These are phyloP conservation scores for Candida morakotiae DNA, from an alignment of 805 yeast species.

Conservation along the genomic window DNA sequence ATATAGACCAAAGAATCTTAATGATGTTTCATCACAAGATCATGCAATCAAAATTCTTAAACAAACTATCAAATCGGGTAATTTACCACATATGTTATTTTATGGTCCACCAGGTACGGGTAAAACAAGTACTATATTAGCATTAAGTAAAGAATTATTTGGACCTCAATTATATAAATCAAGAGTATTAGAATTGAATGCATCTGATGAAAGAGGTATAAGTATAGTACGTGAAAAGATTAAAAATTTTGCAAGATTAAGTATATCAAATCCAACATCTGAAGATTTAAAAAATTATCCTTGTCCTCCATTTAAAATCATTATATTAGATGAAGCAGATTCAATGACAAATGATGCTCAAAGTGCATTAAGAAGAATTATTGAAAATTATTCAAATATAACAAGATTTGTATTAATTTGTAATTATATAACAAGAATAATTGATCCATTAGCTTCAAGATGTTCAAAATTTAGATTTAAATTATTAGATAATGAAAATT, in stretches of 20 bases:
- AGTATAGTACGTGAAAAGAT: conserved; percentile 82
- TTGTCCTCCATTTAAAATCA: conserved; percentile 93
- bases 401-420: conserved; percentile 92
- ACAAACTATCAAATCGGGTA: conserved; percentile 72
- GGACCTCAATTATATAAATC: conserved; percentile 65
- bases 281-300: conserved; percentile 75
- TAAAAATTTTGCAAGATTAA: conserved; percentile 79
- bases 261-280: conserved; percentile 74
- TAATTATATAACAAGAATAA: conserved; percentile 93
- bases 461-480: conserved; percentile 94
- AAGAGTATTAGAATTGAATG: conserved; percentile 79
- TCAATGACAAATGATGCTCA: conserved; percentile 98
- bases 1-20: conserved; percentile 83
- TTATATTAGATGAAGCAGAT: conserved; percentile 93
- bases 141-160: conserved; percentile 73
- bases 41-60: conserved; percentile 82
- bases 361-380: conserved; percentile 85
- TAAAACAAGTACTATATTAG: conserved; percentile 83
- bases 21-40: conserved; percentile 88
- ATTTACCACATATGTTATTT: conserved; percentile 86
- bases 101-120: conserved; percentile 96
- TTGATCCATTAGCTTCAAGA: conserved; percentile 93
- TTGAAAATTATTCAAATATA: conserved; percentile 61
- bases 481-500: conserved; percentile 66
- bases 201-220: conserved; percentile 90